phyloP scores from a whole-genome alignment of 768 basidiomycete species.

The Tephrocybe sp. region DNA sequence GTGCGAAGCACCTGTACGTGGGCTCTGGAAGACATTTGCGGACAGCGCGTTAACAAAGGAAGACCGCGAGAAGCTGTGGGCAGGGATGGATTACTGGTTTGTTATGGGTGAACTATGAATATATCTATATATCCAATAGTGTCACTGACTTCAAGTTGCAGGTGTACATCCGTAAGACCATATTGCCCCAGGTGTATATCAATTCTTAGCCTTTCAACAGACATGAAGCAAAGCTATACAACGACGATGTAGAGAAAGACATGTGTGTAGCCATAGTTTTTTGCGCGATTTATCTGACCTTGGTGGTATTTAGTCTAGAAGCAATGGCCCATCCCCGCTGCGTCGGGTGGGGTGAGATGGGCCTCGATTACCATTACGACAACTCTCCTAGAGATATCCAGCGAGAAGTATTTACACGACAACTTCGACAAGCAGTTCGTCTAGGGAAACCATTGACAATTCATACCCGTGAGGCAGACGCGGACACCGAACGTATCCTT shows the following conservation, averaged over 20 bases:
- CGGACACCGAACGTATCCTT: constrained; percentile 76
- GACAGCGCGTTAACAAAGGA: constrained; percentile 60
- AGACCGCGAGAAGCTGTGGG: constrained; percentile 55
- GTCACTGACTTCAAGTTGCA: constrained; percentile 24
- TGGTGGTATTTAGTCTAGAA: constrained; percentile 51
- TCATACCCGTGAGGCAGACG: constrained; percentile 85
- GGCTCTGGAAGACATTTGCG: constrained; percentile 68
- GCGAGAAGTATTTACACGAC: constrained; percentile 61
- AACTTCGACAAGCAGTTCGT: constrained; percentile 65
- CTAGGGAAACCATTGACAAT: constrained; percentile 81
- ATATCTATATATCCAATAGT: neutral
- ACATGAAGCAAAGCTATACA: constrained; percentile 72
- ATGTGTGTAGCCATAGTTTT: constrained; percentile 44
- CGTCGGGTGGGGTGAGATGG: constrained; percentile 89
- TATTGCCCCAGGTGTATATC: neutral
- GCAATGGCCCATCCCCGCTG: constrained; percentile 81
- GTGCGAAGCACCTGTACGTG: constrained; percentile 78
- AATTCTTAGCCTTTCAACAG: constrained; percentile 28
- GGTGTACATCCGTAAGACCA: constrained; percentile 71
- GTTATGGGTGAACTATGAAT: constrained; percentile 61
- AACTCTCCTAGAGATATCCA: constrained; percentile 72
- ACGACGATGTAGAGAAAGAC: constrained; percentile 62
- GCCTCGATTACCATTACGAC: constrained; percentile 84
- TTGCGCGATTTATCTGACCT: neutral
- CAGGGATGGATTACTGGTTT: constrained; percentile 76